These are phyloP conservation scores for Aechmea fasciata DNA, from an alignment of 176 grass and related monocot species.

Conservation along the genomic window DNA sequence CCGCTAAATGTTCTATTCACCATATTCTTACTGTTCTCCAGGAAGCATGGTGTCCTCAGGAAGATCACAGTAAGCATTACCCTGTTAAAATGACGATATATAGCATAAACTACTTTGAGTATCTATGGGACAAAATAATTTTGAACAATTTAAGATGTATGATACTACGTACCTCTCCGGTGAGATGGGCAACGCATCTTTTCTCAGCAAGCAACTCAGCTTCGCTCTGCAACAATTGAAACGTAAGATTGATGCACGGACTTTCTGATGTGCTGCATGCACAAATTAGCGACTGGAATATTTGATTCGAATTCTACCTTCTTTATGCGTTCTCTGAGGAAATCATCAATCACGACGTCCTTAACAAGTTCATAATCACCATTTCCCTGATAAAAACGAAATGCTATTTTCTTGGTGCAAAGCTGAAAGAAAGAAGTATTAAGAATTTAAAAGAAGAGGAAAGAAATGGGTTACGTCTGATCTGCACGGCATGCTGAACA, in stretches of 20 bases:
- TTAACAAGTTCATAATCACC: slow-evolving; percentile 79
- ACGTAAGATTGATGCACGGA: not conserved
- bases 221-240: slow-evolving; percentile 53
- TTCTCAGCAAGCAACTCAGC: slow-evolving; percentile 91
- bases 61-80: slow-evolving; percentile 82
- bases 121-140: not conserved
- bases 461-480: slow-evolving; percentile 38
- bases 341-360: slow-evolving; percentile 75
- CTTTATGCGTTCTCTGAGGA: slow-evolving; percentile 72
- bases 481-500: slow-evolving; percentile 94
- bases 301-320: slow-evolving; percentile 32
- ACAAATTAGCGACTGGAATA: no score
- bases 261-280: no score
- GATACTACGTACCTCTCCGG: slow-evolving; percentile 57
- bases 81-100: slow-evolving; percentile 29
- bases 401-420: not conserved
- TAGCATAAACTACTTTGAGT: slow-evolving; percentile 3
- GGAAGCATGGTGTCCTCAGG: slow-evolving; percentile 85
- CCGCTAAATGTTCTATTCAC: not conserved
- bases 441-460: not conserved
- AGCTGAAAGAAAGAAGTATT: not conserved
- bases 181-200: slow-evolving; percentile 91
- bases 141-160: not conserved
- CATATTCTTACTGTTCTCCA: slow-evolving; percentile 45
- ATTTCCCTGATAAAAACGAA: slow-evolving; percentile 46